A percentile compares a stretch with the other conserved stretches of the same genome.
Conservation (phyloP, 202 grass and related monocot species). For the Bolboschoenoplectus hybrid region DNA sequence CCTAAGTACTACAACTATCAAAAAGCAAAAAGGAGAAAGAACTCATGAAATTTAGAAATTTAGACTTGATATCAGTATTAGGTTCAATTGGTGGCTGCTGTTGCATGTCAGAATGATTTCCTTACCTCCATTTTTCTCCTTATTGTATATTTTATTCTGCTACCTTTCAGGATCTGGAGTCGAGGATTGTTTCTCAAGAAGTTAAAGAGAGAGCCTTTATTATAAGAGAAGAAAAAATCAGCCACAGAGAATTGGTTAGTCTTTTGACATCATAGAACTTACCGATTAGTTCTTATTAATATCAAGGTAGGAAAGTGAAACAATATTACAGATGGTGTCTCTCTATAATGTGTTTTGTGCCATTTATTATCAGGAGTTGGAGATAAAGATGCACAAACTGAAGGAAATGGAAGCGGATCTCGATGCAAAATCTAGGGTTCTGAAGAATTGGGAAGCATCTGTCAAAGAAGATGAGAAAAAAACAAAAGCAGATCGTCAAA, state of each 20-base stretch:
- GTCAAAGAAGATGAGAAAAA: slow-evolving; percentile 62
- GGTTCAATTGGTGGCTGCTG: background rate
- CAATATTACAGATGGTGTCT: slow-evolving; percentile 6
- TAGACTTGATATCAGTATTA: background rate
- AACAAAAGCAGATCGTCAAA: slow-evolving; percentile 55
- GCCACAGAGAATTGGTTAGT: slow-evolving; percentile 76
- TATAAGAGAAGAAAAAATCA: slow-evolving; percentile 58
- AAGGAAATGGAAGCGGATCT: slow-evolving; percentile 71
- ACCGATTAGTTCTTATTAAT: background rate
- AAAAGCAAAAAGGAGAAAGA: slow-evolving; percentile 1
- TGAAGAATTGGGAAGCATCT: slow-evolving; percentile 85
- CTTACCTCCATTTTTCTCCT: background rate
- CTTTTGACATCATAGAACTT: slow-evolving; percentile 14
- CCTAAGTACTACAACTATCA: background rate
- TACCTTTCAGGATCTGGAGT: slow-evolving; percentile 61
- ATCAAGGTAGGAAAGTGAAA: background rate
- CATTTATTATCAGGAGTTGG: slow-evolving; percentile 52
- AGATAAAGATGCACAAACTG: slow-evolving; percentile 58
- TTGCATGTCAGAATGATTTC: slow-evolving; percentile 25
- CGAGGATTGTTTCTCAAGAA: slow-evolving; percentile 55
- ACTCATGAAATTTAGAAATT: background rate
- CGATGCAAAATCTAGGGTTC: slow-evolving; percentile 72
- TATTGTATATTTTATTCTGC: slow-evolving; percentile 30
- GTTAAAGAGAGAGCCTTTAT: slow-evolving; percentile 57
- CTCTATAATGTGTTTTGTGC: background rate